phyloP scores from a whole-genome alignment of 371 early-diverging fungal species.

The Mucor circinelloides region DNA sequence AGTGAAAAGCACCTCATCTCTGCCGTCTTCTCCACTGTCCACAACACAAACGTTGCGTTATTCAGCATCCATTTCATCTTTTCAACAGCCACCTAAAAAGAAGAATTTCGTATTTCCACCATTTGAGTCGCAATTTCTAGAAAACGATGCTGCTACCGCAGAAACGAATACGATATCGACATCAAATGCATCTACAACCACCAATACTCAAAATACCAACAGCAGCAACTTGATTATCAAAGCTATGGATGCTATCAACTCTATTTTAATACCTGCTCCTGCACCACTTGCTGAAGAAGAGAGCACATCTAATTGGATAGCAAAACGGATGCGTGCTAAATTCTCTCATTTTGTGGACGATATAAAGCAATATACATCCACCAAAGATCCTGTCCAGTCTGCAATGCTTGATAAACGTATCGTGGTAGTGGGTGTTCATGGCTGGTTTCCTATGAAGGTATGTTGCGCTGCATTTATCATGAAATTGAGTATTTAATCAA shows the following conservation, averaged over 20 bases:
- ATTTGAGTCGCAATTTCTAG: slow-evolving; percentile 31
- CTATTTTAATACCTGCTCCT: slow-evolving; percentile 7
- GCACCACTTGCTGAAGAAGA: slow-evolving; percentile 13
- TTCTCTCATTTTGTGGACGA: slow-evolving; percentile 36
- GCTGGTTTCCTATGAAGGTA: slow-evolving; percentile 86
- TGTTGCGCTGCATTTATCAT: background rate
- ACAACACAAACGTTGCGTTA: background rate
- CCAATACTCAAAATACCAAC: slow-evolving; percentile 4
- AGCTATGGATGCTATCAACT: slow-evolving; percentile 19
- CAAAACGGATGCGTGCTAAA: slow-evolving; percentile 22
- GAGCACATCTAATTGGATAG: slow-evolving; percentile 19
- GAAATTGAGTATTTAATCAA: background rate
- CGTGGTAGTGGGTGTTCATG: slow-evolving; percentile 83
- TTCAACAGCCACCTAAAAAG: background rate
- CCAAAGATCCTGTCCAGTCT: slow-evolving; percentile 11
- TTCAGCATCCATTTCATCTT: slow-evolving; percentile 12
- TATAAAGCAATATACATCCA: slow-evolving; percentile 19
- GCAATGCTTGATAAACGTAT: slow-evolving; percentile 43
- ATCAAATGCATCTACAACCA: background rate
- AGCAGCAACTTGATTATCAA: slow-evolving; percentile 4
- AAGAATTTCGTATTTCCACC: slow-evolving; percentile 37
- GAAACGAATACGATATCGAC: background rate
- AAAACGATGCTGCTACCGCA: background rate
- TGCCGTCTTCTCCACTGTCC: background rate
- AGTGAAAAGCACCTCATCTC: slow-evolving; percentile 9